Evolutionary conservation across 768 basidiomycete genomes (phyloP).

Genomic region (Lactarius akahatsu): DNA sequence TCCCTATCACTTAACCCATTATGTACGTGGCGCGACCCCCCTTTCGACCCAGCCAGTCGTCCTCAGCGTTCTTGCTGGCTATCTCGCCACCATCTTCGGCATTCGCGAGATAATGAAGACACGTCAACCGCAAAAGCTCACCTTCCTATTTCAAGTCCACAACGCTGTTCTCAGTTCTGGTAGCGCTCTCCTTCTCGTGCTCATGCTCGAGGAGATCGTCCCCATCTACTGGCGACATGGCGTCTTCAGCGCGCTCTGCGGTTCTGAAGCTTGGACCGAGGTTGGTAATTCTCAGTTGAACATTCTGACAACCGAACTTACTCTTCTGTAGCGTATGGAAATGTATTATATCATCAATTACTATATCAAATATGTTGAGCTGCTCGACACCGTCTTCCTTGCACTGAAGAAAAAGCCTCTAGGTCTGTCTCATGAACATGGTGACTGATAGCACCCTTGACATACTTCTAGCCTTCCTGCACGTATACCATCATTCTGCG

Average conservation of each 20-base stretch:
- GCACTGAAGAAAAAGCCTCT: slow-evolving; percentile 98
- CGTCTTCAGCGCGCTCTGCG: slow-evolving; percentile 76
- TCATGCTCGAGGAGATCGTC: slow-evolving; percentile 89
- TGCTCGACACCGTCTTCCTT: slow-evolving; percentile 95
- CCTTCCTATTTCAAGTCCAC: slow-evolving; percentile 82
- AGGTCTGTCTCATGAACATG: slow-evolving; percentile 50
- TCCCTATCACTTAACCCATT: slow-evolving; percentile 56
- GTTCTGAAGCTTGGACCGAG: slow-evolving; percentile 76
- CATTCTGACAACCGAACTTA: slow-evolving; percentile 4
- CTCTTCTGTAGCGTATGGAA: slow-evolving; percentile 66
- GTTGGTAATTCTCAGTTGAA: slow-evolving; percentile 49
- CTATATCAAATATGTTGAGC: slow-evolving; percentile 96
- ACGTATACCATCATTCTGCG: slow-evolving; percentile 99
- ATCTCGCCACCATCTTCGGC: slow-evolving; percentile 88
- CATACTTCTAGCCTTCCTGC: slow-evolving; percentile 76
- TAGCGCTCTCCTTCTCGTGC: slow-evolving; percentile 76
- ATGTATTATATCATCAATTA: slow-evolving; percentile 99
- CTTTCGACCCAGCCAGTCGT: slow-evolving; percentile 77
- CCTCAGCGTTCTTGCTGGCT: slow-evolving; percentile 63
- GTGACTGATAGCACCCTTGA: slow-evolving; percentile 6
- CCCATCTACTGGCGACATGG: slow-evolving; percentile 76
- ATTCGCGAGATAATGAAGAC: slow-evolving; percentile 82
- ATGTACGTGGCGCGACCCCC: slow-evolving; percentile 74
- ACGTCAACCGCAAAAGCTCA: slow-evolving; percentile 70
- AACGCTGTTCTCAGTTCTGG: slow-evolving; percentile 86